phyloP scores from a whole-genome alignment of 116 monocot genomes.

The Posidonia oceanica region DNA sequence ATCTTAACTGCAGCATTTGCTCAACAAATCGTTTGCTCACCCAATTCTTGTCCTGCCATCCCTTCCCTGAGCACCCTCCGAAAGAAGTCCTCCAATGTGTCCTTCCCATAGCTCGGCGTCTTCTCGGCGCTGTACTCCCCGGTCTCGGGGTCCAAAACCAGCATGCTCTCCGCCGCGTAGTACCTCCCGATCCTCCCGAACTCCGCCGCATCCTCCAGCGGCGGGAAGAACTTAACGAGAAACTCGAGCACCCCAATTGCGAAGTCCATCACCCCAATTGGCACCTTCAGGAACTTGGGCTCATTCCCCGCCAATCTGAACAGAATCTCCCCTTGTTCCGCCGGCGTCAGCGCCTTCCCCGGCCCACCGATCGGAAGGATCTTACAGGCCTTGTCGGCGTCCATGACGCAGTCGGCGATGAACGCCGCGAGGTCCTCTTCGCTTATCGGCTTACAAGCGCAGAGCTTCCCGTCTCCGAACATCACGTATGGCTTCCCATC shows the following conservation, averaged over 20 bases:
- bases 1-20: too few relatives aligned
- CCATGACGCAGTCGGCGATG: constrained; percentile 69
- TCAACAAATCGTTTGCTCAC: constrained; percentile 85
- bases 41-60: constrained; percentile 88
- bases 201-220: constrained; percentile 79
- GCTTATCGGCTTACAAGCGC: constrained; percentile 95
- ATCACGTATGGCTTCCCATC: constrained; percentile 84
- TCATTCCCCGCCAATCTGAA: constrained; percentile 60
- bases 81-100: constrained; percentile 89
- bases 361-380: constrained; percentile 82
- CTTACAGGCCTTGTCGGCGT: constrained; percentile 54
- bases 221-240: constrained; percentile 44
- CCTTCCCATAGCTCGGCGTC: constrained; percentile 91
- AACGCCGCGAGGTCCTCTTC: constrained; percentile 83
- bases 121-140: constrained; percentile 78
- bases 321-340: constrained; percentile 85
- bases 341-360: constrained; percentile 79
- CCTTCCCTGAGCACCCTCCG: constrained; percentile 62
- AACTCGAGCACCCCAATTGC: constrained; percentile 58
- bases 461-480: constrained; percentile 89
- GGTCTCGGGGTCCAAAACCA: constrained; percentile 64
- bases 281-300: constrained; percentile 85
- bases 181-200: constrained; percentile 88
- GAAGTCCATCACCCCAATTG: constrained; percentile 82
- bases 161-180: constrained; percentile 90